A percentile compares a stretch with the other conserved stretches of the same genome.
phyloP scores from a whole-genome alignment of 2,329 filamentous ascomycete genomes.

The Trichoderma oligosporum region DNA sequence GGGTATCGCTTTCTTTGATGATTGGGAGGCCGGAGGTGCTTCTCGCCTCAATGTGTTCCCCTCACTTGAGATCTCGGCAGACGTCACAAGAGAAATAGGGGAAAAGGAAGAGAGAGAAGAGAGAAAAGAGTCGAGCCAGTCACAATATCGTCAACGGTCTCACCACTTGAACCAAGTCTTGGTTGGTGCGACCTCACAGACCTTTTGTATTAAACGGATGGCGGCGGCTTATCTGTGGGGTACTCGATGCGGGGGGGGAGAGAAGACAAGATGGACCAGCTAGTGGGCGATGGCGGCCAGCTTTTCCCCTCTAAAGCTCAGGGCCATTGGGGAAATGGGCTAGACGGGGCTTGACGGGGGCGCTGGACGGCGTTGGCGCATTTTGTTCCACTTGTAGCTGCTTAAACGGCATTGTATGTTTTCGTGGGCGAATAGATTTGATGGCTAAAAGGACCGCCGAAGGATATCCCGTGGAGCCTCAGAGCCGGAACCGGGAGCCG shows the following conservation, averaged over 20 bases:
- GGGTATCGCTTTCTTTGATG: neutral
- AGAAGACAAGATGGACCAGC: too few relatives aligned
- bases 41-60: neutral
- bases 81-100: neutral
- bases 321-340: neutral
- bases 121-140: neutral
- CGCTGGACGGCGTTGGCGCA: too few relatives aligned
- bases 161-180: neutral
- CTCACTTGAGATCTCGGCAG: neutral
- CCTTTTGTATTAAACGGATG: slow-evolving; percentile 18
- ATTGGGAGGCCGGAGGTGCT: neutral
- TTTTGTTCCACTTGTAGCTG: neutral
- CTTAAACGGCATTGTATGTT: too few relatives aligned
- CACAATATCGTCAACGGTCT: neutral
- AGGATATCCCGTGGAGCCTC: too few relatives aligned
- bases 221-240: slow-evolving; percentile 20
- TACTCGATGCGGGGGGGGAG: slow-evolving; percentile 4
- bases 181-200: neutral
- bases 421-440: too few relatives aligned
- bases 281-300: too few relatives aligned
- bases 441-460: too few relatives aligned
- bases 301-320: neutral
- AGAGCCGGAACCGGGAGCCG: slow-evolving; percentile 4
- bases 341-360: neutral
- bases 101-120: neutral